Conservation (phyloP, 176 grass and related monocot species). For the Hordeum vulgare region MorexV3_pseudomolecules_assembly NC_058520.1:553191186-553191685, state of each 20-base stretch:
- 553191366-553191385: neutral
- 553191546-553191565: conserved; percentile 60
- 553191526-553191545: conserved; percentile 58
- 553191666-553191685: too few species aligned
- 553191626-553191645: neutral
- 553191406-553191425: neutral
- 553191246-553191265: conserved; percentile 1
- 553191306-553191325: conserved; percentile 88
- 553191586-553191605: conserved; percentile 85
- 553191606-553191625: conserved; percentile 26
- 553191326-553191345: conserved; percentile 80
- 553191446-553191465: conserved; percentile 33
- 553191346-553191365: conserved; percentile 28
- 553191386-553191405: neutral
- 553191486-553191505: conserved; percentile 55
- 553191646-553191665: neutral
- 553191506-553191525: conserved; percentile 41
- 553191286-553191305: conserved; percentile 75
- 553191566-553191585: conserved; percentile 66
- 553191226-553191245: neutral
- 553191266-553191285: conserved; percentile 73
- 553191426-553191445: neutral
- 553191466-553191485: conserved; percentile 54
- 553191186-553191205: neutral
- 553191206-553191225: neutral